These are phyloP conservation scores for Hepatocystis sp. DNA, from an alignment of 169 alveolate genomes.

Conservation along the genomic window DNA sequence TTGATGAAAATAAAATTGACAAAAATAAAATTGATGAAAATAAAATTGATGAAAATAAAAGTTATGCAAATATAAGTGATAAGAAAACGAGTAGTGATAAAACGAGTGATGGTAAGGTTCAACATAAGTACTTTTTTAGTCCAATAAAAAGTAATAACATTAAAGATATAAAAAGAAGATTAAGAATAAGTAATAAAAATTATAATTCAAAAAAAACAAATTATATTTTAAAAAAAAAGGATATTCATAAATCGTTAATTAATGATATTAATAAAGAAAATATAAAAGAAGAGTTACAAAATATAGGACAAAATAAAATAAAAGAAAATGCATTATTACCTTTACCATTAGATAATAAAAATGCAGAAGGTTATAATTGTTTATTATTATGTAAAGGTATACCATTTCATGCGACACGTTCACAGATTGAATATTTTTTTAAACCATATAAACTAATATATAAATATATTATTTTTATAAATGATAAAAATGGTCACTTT, in stretches of 20 bases:
- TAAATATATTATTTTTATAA: slow-evolving; percentile 60
- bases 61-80: too few relatives aligned
- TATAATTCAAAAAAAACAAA: slow-evolving; percentile 23
- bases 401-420: slow-evolving; percentile 49
- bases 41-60: too few relatives aligned
- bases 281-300: slow-evolving; percentile 21
- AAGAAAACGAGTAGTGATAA: too few relatives aligned
- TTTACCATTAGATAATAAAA: slow-evolving; percentile 22
- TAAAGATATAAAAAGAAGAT: slow-evolving; percentile 37
- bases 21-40: too few relatives aligned
- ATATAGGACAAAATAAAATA: slow-evolving; percentile 11
- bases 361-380: slow-evolving; percentile 32
- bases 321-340: slow-evolving; percentile 34
- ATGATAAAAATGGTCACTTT: slow-evolving; percentile 70
- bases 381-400: slow-evolving; percentile 63
- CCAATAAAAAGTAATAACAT: slow-evolving; percentile 41
- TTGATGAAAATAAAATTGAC: slow-evolving; percentile 6
- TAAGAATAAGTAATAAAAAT: too few relatives aligned
- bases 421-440: slow-evolving; percentile 37
- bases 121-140: slow-evolving; percentile 46
- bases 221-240: slow-evolving; percentile 10
- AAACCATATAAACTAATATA: slow-evolving; percentile 55
- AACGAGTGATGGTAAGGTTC: too few relatives aligned
- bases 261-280: slow-evolving; percentile 50
- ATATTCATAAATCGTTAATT: slow-evolving; percentile 61